Base-by-base conservation (phyloP, 2,329 filamentous ascomycete species). In the Proliferodiscus dingleyae region DNA sequence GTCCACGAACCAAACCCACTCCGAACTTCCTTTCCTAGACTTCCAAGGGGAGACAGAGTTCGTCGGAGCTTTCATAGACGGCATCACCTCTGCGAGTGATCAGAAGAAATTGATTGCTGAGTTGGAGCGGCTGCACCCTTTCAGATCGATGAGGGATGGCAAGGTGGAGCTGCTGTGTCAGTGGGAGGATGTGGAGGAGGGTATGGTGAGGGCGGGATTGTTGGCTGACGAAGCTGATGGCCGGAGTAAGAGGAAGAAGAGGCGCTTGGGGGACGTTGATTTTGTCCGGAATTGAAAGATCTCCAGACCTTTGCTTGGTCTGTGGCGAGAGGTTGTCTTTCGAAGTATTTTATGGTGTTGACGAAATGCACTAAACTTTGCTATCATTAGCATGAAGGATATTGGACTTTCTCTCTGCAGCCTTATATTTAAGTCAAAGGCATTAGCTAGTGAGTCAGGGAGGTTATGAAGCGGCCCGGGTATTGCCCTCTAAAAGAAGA, bases 171-270 rank as follows among this genome's bases (percentile, higher is more conserved):
- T 57, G n/a, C 29, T 54, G 28, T 59, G 56, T 36, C 40, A 33
- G 9, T 59, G 56, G 56, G 37, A 43, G 13, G 55, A 56, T 29
- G 37, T 59, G 7, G 26, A 37, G 30, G 42, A 48, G 10, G 56
- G 46, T 0, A 19, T 59, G 10, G 43, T 45, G 30, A 37, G 29
- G 18, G 46, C 43, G 5, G 45, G 46, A 4, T 32, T 57, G 16
- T 19, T 46, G 32, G 32, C 15, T n/a, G 10, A 9, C 9, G 32
- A 34, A 10, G 15, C 15, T 9, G 16, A 18, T 18, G 32, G 32
- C 9, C 13, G n/a, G 5, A 18, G 32, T n/a, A 18, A 15, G 32
- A 34, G 18, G 32, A 34, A 4, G 18, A 34, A 16, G 18, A 18
- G 5, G 32, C 10, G 18, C 4, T 34, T 10, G 16, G 16, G 16